Evolutionary conservation across 192 early-diverging fungal genomes (phyloP).

Genomic region (Backusella macrospora): DNA sequence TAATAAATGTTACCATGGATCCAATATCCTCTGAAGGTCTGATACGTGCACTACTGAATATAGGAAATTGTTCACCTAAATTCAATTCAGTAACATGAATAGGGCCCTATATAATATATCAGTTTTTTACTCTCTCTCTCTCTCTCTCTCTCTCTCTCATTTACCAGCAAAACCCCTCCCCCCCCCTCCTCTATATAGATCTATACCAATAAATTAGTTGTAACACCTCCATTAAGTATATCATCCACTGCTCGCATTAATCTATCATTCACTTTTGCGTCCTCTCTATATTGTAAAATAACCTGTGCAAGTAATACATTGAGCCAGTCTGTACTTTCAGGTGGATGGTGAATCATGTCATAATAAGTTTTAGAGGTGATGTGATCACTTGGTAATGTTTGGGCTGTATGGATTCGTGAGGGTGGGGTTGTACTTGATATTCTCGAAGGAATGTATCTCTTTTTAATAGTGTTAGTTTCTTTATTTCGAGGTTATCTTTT

Average conservation of each 20-base stretch:
- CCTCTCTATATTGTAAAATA: constrained; percentile 73
- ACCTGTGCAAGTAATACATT: constrained; percentile 81
- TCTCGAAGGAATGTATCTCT: constrained; percentile 49
- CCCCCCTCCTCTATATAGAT: too few species aligned
- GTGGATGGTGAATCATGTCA: constrained; percentile 54
- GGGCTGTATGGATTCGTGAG: constrained; percentile 41
- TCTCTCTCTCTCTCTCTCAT: too few species aligned
- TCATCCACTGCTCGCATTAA: constrained; percentile 69
- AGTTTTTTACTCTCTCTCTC: background rate
- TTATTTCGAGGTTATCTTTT: background rate
- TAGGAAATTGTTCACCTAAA: constrained; percentile 60
- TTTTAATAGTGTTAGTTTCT: constrained; percentile 16
- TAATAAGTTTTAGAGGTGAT: constrained; percentile 63
- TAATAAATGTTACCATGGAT: constrained; percentile 43
- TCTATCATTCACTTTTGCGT: constrained; percentile 66
- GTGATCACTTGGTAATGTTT: constrained; percentile 51
- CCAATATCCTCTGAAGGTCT: constrained; percentile 52
- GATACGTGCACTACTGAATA: constrained; percentile 59
- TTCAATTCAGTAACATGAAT: constrained; percentile 61
- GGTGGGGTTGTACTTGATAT: constrained; percentile 45
- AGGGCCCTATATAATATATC: constrained; percentile 47
- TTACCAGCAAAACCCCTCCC: too few species aligned
- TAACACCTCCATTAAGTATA: constrained; percentile 65
- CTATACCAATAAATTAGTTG: constrained; percentile 77
- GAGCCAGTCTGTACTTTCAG: constrained; percentile 83